Evolutionary conservation across 2,329 filamentous ascomycete species (phyloP).

Genomic region (Cordyceps pruinosa): DNA sequence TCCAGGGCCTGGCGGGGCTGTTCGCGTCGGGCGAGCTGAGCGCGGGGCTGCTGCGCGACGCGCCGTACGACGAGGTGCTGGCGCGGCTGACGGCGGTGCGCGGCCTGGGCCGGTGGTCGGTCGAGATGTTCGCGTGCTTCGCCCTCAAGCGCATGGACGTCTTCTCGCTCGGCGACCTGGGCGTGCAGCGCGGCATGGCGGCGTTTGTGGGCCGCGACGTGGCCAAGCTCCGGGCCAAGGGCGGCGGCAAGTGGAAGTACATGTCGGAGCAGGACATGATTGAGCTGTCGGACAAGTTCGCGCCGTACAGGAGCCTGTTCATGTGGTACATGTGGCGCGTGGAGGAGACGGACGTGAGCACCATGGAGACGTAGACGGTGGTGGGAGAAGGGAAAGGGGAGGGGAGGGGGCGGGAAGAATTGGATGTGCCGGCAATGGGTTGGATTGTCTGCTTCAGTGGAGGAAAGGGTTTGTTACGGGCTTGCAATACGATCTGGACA

Average conservation of each 20-base stretch:
- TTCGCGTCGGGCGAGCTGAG: constrained; percentile 70
- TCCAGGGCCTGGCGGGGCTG: constrained; percentile 76
- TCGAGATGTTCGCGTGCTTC: constrained; percentile 98
- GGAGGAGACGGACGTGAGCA: constrained; percentile 67
- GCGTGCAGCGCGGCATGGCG: constrained; percentile 92
- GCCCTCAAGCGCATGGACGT: constrained; percentile 92
- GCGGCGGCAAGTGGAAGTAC: constrained; percentile 94
- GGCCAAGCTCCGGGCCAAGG: constrained; percentile 69
- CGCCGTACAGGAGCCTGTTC: constrained; percentile 82
- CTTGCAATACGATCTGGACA: background rate
- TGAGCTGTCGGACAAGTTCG: constrained; percentile 70
- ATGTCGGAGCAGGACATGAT: constrained; percentile 93
- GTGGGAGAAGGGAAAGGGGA: too few relatives aligned
- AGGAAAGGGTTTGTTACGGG: background rate
- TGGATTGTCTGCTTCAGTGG: background rate
- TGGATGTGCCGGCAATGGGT: background rate
- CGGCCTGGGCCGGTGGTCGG: constrained; percentile 82
- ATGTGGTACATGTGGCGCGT: constrained; percentile 99
- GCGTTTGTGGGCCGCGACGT: constrained; percentile 78
- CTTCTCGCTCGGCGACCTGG: constrained; percentile 85
- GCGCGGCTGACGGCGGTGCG: constrained; percentile 77
- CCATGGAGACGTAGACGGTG: constrained; percentile 37
- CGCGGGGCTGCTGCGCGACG: constrained; percentile 66
- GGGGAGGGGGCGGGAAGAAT: background rate
- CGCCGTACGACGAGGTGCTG: constrained; percentile 79